Conservation (phyloP, 805 yeast genomes). For the Ascoidea tarda region DNA sequence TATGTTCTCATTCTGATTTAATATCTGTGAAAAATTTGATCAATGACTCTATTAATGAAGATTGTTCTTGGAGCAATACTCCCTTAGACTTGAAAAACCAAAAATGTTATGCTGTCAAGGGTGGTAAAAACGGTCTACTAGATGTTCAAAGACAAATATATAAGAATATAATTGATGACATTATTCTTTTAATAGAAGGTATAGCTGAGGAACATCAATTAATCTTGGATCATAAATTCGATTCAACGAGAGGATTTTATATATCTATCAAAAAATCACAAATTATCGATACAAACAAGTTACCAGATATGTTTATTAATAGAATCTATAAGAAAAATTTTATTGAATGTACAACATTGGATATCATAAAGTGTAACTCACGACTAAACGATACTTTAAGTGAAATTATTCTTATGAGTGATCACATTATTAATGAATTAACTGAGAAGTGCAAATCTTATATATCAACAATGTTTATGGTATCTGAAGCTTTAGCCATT, state of each 20-base stretch:
- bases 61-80: constrained; percentile 25
- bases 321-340: constrained; percentile 16
- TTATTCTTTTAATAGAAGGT: constrained; percentile 15
- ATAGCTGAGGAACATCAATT: constrained; percentile 15
- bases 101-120: constrained; percentile 27
- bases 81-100: constrained; percentile 28
- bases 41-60: constrained; percentile 24
- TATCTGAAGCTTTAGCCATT: constrained; percentile 27
- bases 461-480: constrained; percentile 24
- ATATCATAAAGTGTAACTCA: constrained; percentile 24
- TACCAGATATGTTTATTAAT: constrained; percentile 24
- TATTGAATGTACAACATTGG: constrained; percentile 26
- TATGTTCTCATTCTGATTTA: constrained; percentile 16
- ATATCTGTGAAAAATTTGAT: constrained; percentile 15
- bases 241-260: constrained; percentile 23
- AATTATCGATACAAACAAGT: constrained; percentile 4
- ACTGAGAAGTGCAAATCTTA: constrained; percentile 15
- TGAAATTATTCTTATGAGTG: constrained; percentile 29
- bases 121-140: constrained; percentile 29
- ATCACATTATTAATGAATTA: constrained; percentile 21
- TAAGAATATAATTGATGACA: constrained; percentile 22
- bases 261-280: constrained; percentile 17
- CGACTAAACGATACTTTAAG: constrained; percentile 23
- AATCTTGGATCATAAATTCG: constrained; percentile 20
- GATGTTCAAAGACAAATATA: constrained; percentile 30